These are phyloP conservation scores for Chalaropsis thielavioides DNA, from an alignment of 2,329 filamentous ascomycete genomes.

Conservation along the genomic window DNA sequence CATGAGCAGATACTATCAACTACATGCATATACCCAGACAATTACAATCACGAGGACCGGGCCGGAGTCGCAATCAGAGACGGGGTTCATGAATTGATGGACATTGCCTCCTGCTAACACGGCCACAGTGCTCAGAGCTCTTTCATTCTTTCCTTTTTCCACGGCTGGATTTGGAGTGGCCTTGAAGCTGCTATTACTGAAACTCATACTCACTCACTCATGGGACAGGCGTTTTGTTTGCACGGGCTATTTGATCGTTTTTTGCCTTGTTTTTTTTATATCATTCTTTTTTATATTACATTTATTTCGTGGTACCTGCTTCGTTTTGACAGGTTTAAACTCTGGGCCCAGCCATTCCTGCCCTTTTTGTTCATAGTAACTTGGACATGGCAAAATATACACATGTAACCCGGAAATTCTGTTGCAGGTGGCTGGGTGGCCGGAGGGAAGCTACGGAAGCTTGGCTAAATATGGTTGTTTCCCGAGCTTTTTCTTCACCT, in stretches of 20 bases:
- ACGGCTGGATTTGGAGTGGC: constrained; percentile 6
- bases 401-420: not conserved
- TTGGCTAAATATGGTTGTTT: constrained; percentile 1
- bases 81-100: not conserved
- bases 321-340: not conserved
- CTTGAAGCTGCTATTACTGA: constrained; percentile 2
- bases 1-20: not conserved
- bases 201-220: constrained; percentile 14
- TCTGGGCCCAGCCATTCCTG: too few relatives aligned
- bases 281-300: not conserved
- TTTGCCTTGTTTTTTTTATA: constrained; percentile 4
- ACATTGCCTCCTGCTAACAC: not conserved
- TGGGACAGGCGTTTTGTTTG: constrained; percentile 15
- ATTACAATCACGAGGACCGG: not conserved
- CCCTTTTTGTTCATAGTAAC: too few relatives aligned
- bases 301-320: not conserved
- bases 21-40: not conserved
- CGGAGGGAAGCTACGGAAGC: not conserved
- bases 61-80: not conserved
- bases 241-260: not conserved
- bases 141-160: not conserved
- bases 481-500: not conserved
- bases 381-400: too few relatives aligned
- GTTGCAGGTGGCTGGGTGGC: not conserved
- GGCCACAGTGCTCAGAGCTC: not conserved